These are phyloP conservation scores for Tubosaeta sp. DNA, from an alignment of 768 basidiomycete genomes.

Conservation along the genomic window DNA sequence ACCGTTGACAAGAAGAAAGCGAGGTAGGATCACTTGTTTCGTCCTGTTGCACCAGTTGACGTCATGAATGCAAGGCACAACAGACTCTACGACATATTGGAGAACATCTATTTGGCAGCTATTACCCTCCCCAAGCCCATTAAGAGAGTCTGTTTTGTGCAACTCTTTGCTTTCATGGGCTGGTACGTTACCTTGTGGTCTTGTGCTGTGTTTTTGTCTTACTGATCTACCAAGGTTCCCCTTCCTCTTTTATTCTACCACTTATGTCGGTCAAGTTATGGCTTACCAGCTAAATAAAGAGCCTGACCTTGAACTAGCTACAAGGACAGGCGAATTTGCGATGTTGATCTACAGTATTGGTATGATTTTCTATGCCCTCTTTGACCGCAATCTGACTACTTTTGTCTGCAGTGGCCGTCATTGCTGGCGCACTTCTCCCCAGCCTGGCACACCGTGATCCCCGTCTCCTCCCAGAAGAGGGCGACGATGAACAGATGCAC, in stretches of 20 bases:
- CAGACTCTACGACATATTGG: constrained; percentile 65
- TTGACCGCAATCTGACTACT: background rate
- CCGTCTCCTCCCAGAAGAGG: constrained; percentile 67
- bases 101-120: constrained; percentile 73
- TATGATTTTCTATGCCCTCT: constrained; percentile 26
- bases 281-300: constrained; percentile 69
- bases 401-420: constrained; percentile 64
- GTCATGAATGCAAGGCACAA: constrained; percentile 31
- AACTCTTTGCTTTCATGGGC: constrained; percentile 95
- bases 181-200: constrained; percentile 49
- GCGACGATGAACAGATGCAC: constrained; percentile 70
- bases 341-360: constrained; percentile 89
- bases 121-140: constrained; percentile 78
- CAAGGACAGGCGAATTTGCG: constrained; percentile 80
- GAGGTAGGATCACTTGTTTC: constrained; percentile 30
- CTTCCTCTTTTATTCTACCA: constrained; percentile 91
- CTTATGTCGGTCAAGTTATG: constrained; percentile 94
- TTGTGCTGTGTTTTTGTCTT: constrained; percentile 4
- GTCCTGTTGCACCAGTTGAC: constrained; percentile 2
- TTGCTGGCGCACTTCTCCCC: constrained; percentile 78
- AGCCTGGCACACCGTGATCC: constrained; percentile 78
- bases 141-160: constrained; percentile 86
- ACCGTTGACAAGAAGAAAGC: constrained; percentile 45
- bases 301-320: constrained; percentile 80
- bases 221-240: constrained; percentile 64